Percentiles rank a stretch among this genome's conserved stretches.
These are phyloP conservation scores for Metschnikowia sp. DNA, from an alignment of 805 yeast species.

Conservation along the genomic window DNA sequence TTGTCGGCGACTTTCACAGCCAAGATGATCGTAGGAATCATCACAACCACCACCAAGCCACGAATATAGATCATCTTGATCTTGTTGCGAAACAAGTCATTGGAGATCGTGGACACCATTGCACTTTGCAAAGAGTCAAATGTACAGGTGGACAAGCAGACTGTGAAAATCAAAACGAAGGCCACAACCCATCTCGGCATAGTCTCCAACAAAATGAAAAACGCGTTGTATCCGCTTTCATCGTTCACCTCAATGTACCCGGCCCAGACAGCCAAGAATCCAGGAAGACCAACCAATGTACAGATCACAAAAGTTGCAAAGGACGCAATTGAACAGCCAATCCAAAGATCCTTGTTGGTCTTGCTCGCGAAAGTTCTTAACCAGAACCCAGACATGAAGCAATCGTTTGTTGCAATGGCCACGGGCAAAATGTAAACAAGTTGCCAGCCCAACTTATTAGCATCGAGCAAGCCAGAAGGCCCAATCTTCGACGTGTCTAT, in stretches of 20 bases:
- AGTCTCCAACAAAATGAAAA: constrained; percentile 63
- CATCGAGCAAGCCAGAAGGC: constrained; percentile 60
- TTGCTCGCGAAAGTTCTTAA: constrained; percentile 87
- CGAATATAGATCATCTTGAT: constrained; percentile 66
- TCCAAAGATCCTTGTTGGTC: constrained; percentile 66
- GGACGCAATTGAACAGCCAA: constrained; percentile 76
- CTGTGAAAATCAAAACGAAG: constrained; percentile 70
- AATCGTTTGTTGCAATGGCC: constrained; percentile 86
- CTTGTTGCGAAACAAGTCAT: constrained; percentile 84
- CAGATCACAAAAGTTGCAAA: constrained; percentile 60
- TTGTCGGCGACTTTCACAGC: constrained; percentile 80
- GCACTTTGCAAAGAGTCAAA: constrained; percentile 89
- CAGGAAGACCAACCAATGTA: constrained; percentile 75
- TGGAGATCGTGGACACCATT: constrained; percentile 81
- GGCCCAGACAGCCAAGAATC: constrained; percentile 89
- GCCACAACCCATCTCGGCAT: constrained; percentile 89
- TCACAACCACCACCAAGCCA: constrained; percentile 63
- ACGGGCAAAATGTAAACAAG: constrained; percentile 76
- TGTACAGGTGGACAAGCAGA: constrained; percentile 79
- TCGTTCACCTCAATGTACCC: constrained; percentile 56
- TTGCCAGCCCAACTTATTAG: constrained; percentile 83
- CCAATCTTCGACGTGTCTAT: constrained; percentile 62
- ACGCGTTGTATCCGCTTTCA: constrained; percentile 61
- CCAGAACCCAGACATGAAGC: constrained; percentile 93
- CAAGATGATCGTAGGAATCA: constrained; percentile 84